Evolutionary conservation across 805 yeast genomes (phyloP), one percentile per base, ranked within the genome.

Genomic region (Pichia membranifaciens): DNA sequence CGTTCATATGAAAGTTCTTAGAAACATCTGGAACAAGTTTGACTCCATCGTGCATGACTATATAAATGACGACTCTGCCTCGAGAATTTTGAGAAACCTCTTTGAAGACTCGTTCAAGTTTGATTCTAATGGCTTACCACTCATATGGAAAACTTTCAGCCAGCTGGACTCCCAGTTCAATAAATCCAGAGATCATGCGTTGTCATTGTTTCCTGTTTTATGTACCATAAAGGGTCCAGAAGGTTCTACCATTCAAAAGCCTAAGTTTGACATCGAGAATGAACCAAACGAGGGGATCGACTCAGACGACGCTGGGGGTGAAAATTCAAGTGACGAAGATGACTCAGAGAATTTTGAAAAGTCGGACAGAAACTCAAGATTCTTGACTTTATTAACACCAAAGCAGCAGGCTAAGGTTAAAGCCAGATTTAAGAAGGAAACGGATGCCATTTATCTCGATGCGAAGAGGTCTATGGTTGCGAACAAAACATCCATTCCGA

Each of bases 401-500:
- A 57, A 70, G 6, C 86, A 84, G 51, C 82, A 81, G 60, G 73
- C 71, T 16, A 75, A 71, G 23, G 71, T 88, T 3, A 63, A 72
- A 48, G 68, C 70, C 48, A 79, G 79, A 56, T 82, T 87, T 64
- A 80, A 82, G 63, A 81, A 81, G 51, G 85, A 84, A 57, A 77
- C 87, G 18, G 95, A 89, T 61, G 79, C 90, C 9, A 74, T 82
- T 39, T 90, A 80, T 51, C 71, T 91, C 41, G 97, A 90, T 58
- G 89, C 97, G 17, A 90, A 87, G 64, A 78, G 97, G 54, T 85
- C 96, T 3, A 81, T 87, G 45, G 75, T 89, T 41, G 84, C 82
- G 52, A 82, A 84, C 41, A 76, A 81, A 12, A 79, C 96, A 0
- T 81, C 83, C 49, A 84, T 93, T 48, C 99, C 99, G 4, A 71